Conservation (phyloP, 202 grass and related monocot species). For the Dendrocalamus latiflorus region DNA sequence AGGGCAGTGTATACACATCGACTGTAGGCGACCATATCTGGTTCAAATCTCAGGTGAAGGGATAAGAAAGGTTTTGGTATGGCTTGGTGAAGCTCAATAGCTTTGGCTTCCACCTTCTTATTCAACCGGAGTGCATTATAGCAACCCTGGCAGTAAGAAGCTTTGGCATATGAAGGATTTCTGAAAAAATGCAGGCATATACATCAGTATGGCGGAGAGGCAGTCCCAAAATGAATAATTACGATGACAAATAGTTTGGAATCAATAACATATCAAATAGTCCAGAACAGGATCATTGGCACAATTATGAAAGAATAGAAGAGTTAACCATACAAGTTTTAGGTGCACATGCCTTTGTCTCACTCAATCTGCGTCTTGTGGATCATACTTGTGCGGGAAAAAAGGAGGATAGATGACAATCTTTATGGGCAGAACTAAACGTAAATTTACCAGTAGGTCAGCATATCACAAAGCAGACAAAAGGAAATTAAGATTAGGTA, state of each 20-base stretch:
- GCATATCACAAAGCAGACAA: background rate
- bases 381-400: background rate
- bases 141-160: conserved; percentile 85
- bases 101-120: conserved; percentile 70
- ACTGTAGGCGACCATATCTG: conserved; percentile 92
- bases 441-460: background rate
- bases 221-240: background rate
- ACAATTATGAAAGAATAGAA: background rate
- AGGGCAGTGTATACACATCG: conserved; percentile 62
- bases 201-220: background rate
- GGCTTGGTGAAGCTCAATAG: conserved; percentile 46
- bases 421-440: background rate
- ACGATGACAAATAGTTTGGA: background rate
- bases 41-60: conserved; percentile 92
- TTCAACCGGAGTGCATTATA: conserved; percentile 70
- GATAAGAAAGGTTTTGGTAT: conserved; percentile 96
- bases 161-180: conserved; percentile 76
- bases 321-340: background rate
- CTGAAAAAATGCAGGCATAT: conserved; percentile 32
- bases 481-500: background rate
- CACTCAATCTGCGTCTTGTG: background rate
- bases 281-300: background rate
- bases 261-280: background rate
- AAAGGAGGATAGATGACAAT: background rate
- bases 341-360: background rate